Evolutionary conservation across 345 rosid species (phyloP).

Genomic region (Laguncularia racemosa): DNA sequence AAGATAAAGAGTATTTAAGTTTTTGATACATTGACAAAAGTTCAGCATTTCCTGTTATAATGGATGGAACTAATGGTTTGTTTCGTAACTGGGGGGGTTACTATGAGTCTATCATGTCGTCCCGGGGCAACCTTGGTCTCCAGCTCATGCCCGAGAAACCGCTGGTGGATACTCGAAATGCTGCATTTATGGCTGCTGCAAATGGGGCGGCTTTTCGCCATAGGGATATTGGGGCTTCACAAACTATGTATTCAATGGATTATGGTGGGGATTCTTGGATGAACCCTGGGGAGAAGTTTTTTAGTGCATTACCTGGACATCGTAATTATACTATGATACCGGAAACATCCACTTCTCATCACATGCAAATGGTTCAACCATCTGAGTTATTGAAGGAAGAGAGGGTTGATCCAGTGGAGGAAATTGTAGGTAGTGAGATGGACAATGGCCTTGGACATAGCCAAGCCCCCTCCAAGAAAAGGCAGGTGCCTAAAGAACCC

Average conservation of each 20-base stretch:
- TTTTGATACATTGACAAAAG: background rate
- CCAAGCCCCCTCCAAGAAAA: slow-evolving; percentile 15
- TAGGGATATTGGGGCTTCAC: slow-evolving; percentile 12
- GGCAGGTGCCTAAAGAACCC: slow-evolving; percentile 16
- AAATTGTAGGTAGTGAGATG: slow-evolving; percentile 3
- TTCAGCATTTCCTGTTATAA: background rate
- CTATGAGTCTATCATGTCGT: slow-evolving; percentile 17
- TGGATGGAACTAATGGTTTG: slow-evolving; percentile 23
- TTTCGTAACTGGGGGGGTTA: slow-evolving; percentile 22
- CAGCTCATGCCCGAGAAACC: slow-evolving; percentile 23
- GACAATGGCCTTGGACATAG: background rate
- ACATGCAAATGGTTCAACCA: slow-evolving; percentile 16
- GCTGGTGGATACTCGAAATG: slow-evolving; percentile 11
- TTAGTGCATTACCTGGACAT: slow-evolving; percentile 9
- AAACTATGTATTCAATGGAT: slow-evolving; percentile 11
- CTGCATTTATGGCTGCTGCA: slow-evolving; percentile 11
- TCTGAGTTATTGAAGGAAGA: slow-evolving; percentile 12
- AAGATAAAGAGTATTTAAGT: slow-evolving; percentile 3
- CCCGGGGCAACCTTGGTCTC: slow-evolving; percentile 18
- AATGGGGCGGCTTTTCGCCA: slow-evolving; percentile 7
- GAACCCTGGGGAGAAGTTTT: slow-evolving; percentile 20
- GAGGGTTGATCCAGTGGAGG: slow-evolving; percentile 11
- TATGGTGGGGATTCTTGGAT: slow-evolving; percentile 18
- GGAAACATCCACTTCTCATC: slow-evolving; percentile 10
- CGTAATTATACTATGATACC: slow-evolving; percentile 11